Percentiles rank a stretch among this genome's conserved stretches.
phyloP scores from a whole-genome alignment of 1,284 basidiomycete species.

The Microbotryum silenes-acaulis region DNA sequence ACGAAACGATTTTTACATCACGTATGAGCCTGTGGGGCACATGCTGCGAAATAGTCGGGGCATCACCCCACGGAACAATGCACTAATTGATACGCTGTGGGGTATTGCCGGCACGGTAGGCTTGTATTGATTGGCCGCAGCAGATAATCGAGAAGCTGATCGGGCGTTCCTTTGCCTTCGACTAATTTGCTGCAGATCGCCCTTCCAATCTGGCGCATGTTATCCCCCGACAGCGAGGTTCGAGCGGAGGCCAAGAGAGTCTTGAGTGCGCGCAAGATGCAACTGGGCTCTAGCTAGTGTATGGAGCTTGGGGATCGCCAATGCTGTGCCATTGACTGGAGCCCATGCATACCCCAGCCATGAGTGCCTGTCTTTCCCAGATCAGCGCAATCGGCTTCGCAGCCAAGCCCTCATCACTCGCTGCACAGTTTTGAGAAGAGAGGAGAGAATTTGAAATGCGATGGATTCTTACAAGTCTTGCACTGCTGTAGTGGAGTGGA shows the following conservation, averaged over 20 bases:
- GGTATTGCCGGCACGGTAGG: conserved; percentile 47
- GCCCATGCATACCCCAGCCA: no score
- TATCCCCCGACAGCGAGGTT: conserved; percentile 33
- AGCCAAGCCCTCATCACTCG: no score
- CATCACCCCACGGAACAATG: conserved; percentile 56
- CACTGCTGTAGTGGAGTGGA: no score
- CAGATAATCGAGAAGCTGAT: not conserved
- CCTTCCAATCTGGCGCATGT: conserved; percentile 43
- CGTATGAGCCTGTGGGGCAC: conserved; percentile 59
- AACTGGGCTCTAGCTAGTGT: no score
- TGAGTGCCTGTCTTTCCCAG: no score
- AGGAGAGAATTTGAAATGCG: no score
- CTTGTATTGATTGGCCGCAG: conserved; percentile 7
- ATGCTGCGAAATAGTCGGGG: conserved; percentile 65
- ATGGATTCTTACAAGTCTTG: no score
- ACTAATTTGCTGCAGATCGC: conserved; percentile 37
- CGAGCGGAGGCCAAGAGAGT: conserved; percentile 8
- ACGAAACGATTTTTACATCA: conserved; percentile 66
- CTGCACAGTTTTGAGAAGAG: no score
- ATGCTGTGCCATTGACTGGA: no score
- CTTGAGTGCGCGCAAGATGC: not conserved
- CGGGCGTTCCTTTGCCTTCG: not conserved
- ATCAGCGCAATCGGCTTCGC: no score
- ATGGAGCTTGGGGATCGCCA: no score
- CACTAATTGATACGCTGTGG: conserved; percentile 51